These are phyloP conservation scores for Neonectria faginata DNA, from an alignment of 2,329 filamentous ascomycete species.

Conservation along the genomic window DNA sequence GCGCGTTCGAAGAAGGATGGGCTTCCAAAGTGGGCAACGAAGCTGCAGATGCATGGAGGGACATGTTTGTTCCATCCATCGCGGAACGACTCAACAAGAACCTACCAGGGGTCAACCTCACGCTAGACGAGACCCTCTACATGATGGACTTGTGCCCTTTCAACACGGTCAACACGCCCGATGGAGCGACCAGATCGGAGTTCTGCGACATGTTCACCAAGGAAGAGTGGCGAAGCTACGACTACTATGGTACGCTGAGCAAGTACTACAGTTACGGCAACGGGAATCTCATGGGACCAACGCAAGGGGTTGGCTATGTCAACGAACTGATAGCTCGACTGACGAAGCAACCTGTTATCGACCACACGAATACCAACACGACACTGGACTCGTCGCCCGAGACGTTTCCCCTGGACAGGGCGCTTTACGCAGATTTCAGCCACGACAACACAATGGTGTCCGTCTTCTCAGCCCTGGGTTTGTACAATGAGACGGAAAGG, in stretches of 20 bases:
- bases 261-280: slow-evolving; percentile 88
- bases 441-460: slow-evolving; percentile 90
- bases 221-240: slow-evolving; percentile 81
- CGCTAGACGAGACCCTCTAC: slow-evolving; percentile 70
- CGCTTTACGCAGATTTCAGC: slow-evolving; percentile 88
- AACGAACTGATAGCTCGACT: slow-evolving; percentile 89
- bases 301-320: slow-evolving; percentile 87
- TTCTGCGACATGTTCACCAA: slow-evolving; percentile 83
- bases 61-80: slow-evolving; percentile 75
- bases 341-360: slow-evolving; percentile 74
- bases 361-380: slow-evolving; percentile 80
- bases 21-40: slow-evolving; percentile 59
- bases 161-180: slow-evolving; percentile 75
- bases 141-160: slow-evolving; percentile 94
- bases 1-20: slow-evolving; percentile 73
- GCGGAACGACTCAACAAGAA: slow-evolving; percentile 75
- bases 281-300: slow-evolving; percentile 82
- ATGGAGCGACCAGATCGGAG: slow-evolving; percentile 64
- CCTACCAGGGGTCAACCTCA: slow-evolving; percentile 75
- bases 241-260: slow-evolving; percentile 82
- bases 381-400: slow-evolving; percentile 75
- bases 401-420: slow-evolving; percentile 78
- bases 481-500: slow-evolving; percentile 75
- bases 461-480: slow-evolving; percentile 79
- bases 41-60: slow-evolving; percentile 69